These are phyloP conservation scores for Raffaelea albimanens DNA, from an alignment of 2,329 filamentous ascomycete species.

Conservation along the genomic window DNA sequence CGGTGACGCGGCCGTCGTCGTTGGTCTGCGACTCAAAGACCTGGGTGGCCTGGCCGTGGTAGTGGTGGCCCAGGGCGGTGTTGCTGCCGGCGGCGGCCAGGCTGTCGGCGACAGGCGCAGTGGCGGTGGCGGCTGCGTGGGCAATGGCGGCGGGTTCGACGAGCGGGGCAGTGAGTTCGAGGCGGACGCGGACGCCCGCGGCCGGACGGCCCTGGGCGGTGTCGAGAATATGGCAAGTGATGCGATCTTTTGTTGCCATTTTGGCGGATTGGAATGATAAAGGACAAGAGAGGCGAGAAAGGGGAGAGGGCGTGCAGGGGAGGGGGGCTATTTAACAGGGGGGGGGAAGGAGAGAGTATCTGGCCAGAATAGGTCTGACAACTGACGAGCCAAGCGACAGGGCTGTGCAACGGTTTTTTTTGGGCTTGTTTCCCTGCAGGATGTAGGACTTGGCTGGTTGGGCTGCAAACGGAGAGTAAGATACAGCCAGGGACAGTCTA, in stretches of 20 bases:
- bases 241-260: slow-evolving; percentile 62
- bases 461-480: too few species aligned
- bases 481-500: too few species aligned
- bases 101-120: slow-evolving; percentile 14
- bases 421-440: too few species aligned
- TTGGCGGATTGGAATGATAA: too few species aligned
- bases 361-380: too few species aligned
- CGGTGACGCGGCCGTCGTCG: slow-evolving; percentile 62
- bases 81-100: slow-evolving; percentile 5
- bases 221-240: slow-evolving; percentile 83
- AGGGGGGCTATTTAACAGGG: too few species aligned
- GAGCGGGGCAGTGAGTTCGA: slow-evolving; percentile 32
- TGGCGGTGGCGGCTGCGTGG: slow-evolving; percentile 20
- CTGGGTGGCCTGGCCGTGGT: slow-evolving; percentile 27
- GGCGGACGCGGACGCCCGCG: slow-evolving; percentile 54
- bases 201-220: slow-evolving; percentile 66
- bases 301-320: too few species aligned
- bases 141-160: slow-evolving; percentile 15
- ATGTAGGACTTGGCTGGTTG: too few species aligned
- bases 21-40: slow-evolving; percentile 62
- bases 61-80: slow-evolving; percentile 13
- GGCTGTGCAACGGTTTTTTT: too few species aligned
- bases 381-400: too few species aligned
- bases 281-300: too few species aligned
- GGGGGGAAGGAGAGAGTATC: too few species aligned